Evolutionary conservation across 2,329 filamentous ascomycete genomes (phyloP), one percentile per base, ranked within the genome.

Genomic region (Zasmidium citrigriseum): DNA sequence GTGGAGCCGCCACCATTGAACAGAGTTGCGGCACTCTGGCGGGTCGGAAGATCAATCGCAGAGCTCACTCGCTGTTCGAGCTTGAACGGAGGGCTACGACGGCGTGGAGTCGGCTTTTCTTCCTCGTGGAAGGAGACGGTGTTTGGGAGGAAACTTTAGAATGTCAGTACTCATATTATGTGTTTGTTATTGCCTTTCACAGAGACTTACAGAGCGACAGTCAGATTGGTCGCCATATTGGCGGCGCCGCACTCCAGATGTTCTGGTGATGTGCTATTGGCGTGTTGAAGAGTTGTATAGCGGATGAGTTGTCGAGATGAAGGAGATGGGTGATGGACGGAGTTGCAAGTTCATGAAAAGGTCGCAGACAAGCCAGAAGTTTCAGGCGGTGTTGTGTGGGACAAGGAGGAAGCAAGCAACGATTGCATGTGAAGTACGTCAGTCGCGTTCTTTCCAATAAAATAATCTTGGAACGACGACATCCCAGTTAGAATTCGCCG

Each of bases 131-230:
- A 98, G 75, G 96, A 88, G 70, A 96, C 82, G 44, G 93, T 98
- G 74, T 96, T 93, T 29, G 93, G 93, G 34, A 97, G 84, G 73
- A 96, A 96, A 57, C 93, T 96, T 72, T 1, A 7, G n/a, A 21
- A 5, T 46, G 41, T 58, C 34, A 55, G 46, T 20, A 29, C 18
- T 38, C 54, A 57, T 46, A 61, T 57, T 48, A n/a, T 5, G 7
- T 29, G n/a, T 23, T 20, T 24, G 16, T 24, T 12, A 16, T 14
- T 12, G n/a, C 20, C 18, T 7, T 18, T 1, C 20, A 10, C 25
- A n/a, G n/a, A n/a, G 3, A 69, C 72, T 69, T 65, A 74, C 72
- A 75, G 67, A 49, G 70, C 66, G 18, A 71, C 68, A 18, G 64
- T 64, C 47, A 71, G 57, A 18, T 68, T 71, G 58, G 68, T 68